phyloP scores from a whole-genome alignment of 2,329 filamentous ascomycete species.

The Mariannaea sp. region DNA sequence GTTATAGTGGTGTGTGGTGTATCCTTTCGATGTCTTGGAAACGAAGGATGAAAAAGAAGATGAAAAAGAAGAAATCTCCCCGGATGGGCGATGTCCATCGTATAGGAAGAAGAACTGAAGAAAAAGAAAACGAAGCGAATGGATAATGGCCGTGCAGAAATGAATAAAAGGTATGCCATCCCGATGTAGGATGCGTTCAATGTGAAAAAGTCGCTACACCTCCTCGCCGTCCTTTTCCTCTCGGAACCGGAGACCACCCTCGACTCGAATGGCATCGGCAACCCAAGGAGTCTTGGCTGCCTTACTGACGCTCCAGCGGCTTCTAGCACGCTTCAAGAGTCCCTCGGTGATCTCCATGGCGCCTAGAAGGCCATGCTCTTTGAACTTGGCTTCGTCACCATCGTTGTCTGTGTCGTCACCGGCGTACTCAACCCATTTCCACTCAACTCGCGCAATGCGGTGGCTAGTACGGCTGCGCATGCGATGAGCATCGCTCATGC shows the following conservation, averaged over 20 bases:
- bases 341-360: slow-evolving; percentile 84
- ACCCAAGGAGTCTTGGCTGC: slow-evolving; percentile 80
- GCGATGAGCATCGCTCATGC: slow-evolving; percentile 74
- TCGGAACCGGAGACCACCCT: slow-evolving; percentile 63
- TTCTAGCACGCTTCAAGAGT: slow-evolving; percentile 79
- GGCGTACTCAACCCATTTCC: slow-evolving; percentile 89
- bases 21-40: slow-evolving; percentile 11
- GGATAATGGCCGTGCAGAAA: slow-evolving; percentile 5
- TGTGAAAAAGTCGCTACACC: slow-evolving; percentile 40
- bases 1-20: slow-evolving; percentile 2
- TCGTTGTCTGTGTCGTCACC: slow-evolving; percentile 89
- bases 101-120: slow-evolving; percentile 2
- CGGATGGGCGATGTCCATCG: slow-evolving; percentile 3
- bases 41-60: too few relatives aligned
- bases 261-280: slow-evolving; percentile 69
- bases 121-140: slow-evolving; percentile 11
- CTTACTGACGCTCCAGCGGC: slow-evolving; percentile 75
- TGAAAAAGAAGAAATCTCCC: slow-evolving; percentile 1
- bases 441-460: slow-evolving; percentile 93
- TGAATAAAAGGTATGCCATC: background rate
- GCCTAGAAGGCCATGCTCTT: slow-evolving; percentile 69
- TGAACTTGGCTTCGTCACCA: slow-evolving; percentile 62
- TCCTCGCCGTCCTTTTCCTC: slow-evolving; percentile 64
- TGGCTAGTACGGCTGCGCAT: slow-evolving; percentile 85
- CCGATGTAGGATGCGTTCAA: background rate